A percentile compares a stretch with the other conserved stretches of the same genome.
phyloP scores from a whole-genome alignment of 1,139 yeast species.

The Dujonia santamariae region DNA sequence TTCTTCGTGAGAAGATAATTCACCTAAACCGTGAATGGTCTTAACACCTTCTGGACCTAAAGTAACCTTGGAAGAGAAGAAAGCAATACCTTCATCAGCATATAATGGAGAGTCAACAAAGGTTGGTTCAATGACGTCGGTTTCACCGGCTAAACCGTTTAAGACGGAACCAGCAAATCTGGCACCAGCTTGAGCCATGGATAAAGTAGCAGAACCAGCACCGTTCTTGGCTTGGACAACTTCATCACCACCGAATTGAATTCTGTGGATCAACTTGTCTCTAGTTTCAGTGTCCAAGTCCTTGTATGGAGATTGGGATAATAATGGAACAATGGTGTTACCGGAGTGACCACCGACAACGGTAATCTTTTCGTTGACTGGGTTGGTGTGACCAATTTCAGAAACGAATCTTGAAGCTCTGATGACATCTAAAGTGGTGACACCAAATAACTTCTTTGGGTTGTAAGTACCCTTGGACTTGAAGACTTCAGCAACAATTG shows the following conservation, averaged over 20 bases:
- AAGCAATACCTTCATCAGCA: slow-evolving; percentile 50
- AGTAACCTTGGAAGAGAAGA: slow-evolving; percentile 64
- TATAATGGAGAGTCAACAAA: slow-evolving; percentile 50
- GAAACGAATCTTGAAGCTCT: slow-evolving; percentile 83
- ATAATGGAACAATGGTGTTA: slow-evolving; percentile 86
- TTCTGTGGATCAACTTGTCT: slow-evolving; percentile 76
- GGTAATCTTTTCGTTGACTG: slow-evolving; percentile 62
- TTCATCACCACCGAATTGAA: slow-evolving; percentile 97
- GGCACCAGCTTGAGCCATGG: slow-evolving; percentile 97
- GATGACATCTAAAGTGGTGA: slow-evolving; percentile 86
- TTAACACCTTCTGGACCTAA: slow-evolving; percentile 58
- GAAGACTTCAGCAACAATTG: slow-evolving; percentile 84
- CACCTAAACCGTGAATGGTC: slow-evolving; percentile 53
- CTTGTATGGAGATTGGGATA: slow-evolving; percentile 61
- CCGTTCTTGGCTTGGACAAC: slow-evolving; percentile 95
- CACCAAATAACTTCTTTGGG: slow-evolving; percentile 84
- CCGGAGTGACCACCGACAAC: slow-evolving; percentile 98
- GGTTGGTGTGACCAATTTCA: slow-evolving; percentile 53
- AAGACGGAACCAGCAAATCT: slow-evolving; percentile 65
- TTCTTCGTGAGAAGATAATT: slow-evolving; percentile 55
- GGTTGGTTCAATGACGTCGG: slow-evolving; percentile 47
- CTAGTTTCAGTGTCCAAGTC: slow-evolving; percentile 50
- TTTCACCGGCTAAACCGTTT: slow-evolving; percentile 52
- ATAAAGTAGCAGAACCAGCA: slow-evolving; percentile 89
- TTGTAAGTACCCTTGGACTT: slow-evolving; percentile 72